phyloP scores from a whole-genome alignment of 2,329 filamentous ascomycete species.

The Blastomyces gilchristii region DNA sequence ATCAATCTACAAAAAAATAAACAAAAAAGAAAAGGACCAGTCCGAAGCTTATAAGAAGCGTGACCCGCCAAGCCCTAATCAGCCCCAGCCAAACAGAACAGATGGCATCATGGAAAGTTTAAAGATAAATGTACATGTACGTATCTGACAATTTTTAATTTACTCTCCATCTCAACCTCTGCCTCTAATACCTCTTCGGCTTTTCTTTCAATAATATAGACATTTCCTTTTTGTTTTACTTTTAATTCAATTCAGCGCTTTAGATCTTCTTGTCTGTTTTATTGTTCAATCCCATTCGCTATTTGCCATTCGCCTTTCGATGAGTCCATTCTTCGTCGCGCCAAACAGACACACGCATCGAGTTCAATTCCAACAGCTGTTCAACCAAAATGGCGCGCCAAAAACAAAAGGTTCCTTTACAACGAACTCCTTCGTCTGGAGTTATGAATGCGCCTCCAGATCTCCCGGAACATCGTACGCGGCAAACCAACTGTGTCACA shows the following conservation, averaged over 20 bases:
- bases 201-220: background rate
- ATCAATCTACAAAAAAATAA: background rate
- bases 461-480: conserved; percentile 21
- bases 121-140: background rate
- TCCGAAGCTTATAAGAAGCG: background rate
- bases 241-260: background rate
- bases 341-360: background rate
- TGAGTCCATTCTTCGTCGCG: background rate
- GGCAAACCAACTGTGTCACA: conserved; percentile 26
- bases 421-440: conserved; percentile 57
- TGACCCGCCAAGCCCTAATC: conserved; percentile 2
- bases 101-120: conserved; percentile 25
- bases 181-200: background rate
- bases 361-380: background rate
- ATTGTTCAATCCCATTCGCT: background rate
- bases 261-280: conserved; percentile 10
- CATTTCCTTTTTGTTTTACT: background rate
- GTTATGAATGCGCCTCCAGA: conserved; percentile 40
- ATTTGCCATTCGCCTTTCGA: background rate
- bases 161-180: background rate
- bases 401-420: conserved; percentile 56
- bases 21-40: background rate
- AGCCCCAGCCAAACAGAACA: conserved; percentile 25
- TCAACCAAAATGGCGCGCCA: conserved; percentile 52
- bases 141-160: background rate